A percentile compares a stretch with the other conserved stretches of the same genome.
These are phyloP conservation scores for Wickerhamiella domercqiae DNA, from an alignment of 805 yeast species.

Conservation along the genomic window DNA sequence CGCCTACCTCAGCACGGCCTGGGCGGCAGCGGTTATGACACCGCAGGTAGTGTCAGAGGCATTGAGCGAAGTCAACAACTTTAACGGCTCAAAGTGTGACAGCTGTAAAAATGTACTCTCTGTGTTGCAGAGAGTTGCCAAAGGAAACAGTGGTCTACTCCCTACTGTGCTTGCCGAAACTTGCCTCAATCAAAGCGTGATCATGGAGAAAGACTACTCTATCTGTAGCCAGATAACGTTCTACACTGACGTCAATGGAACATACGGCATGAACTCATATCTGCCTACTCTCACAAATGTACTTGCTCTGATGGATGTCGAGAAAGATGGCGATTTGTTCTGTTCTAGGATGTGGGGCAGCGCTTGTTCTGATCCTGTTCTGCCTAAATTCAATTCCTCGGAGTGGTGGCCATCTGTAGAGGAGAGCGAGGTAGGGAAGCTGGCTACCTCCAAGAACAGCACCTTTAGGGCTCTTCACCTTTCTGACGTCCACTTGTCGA, in stretches of 20 bases:
- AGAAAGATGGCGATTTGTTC: slow-evolving; percentile 42
- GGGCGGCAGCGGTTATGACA: not conserved
- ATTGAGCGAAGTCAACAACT: not conserved
- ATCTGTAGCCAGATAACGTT: slow-evolving; percentile 9
- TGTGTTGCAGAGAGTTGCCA: slow-evolving; percentile 4
- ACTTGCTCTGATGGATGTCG: slow-evolving; percentile 37
- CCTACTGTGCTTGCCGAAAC: slow-evolving; percentile 1
- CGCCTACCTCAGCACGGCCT: too few relatives aligned
- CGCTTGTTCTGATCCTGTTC: slow-evolving; percentile 38
- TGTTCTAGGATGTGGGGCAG: slow-evolving; percentile 37
- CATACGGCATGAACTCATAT: slow-evolving; percentile 13
- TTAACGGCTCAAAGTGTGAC: slow-evolving; percentile 9
- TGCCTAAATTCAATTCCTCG: slow-evolving; percentile 34
- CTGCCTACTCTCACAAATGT: slow-evolving; percentile 34
- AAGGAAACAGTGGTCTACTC: slow-evolving; percentile 1
- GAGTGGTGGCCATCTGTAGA: slow-evolving; percentile 30
- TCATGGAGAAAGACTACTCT: not conserved
- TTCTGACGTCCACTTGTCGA: slow-evolving; percentile 50
- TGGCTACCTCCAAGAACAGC: slow-evolving; percentile 9
- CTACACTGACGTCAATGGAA: slow-evolving; percentile 4
- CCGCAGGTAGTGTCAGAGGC: not conserved
- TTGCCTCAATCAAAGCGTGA: not conserved
- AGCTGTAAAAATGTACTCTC: slow-evolving; percentile 8
- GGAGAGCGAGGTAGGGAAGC: not conserved
- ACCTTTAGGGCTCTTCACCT: slow-evolving; percentile 48